Conservation (phyloP, 75 land plant genomes). For the Picea glauca region DNA sequence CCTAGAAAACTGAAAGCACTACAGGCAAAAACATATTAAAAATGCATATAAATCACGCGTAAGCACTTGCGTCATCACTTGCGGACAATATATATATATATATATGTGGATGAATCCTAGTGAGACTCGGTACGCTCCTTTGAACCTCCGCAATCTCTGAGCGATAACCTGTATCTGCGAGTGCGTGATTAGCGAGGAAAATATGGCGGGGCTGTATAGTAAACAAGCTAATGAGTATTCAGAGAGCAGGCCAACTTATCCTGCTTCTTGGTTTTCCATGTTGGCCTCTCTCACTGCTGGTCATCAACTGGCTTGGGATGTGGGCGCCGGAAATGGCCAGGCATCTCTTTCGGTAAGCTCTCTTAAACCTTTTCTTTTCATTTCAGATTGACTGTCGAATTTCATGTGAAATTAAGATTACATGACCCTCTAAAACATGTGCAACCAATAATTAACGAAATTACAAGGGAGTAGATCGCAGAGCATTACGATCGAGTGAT, state of each 20-base stretch:
- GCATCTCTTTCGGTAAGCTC: slow-evolving; percentile 29
- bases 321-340: slow-evolving; percentile 57
- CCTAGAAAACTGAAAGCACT: no score
- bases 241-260: slow-evolving; percentile 34
- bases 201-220: slow-evolving; percentile 45
- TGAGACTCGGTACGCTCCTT: not conserved
- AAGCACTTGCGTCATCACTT: not conserved
- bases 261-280: slow-evolving; percentile 24
- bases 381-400: not conserved
- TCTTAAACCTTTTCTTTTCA: not conserved
- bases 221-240: slow-evolving; percentile 42
- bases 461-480: slow-evolving; percentile 21
- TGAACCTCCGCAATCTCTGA: no score
- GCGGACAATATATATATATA: no score
- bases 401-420: no score
- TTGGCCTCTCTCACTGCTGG: slow-evolving; percentile 30
- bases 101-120: not conserved
- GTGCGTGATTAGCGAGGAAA: not conserved
- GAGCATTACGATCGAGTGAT: slow-evolving; percentile 45
- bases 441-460: no score
- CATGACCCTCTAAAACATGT: no score
- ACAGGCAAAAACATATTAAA: no score
- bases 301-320: slow-evolving; percentile 49
- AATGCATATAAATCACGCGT: not conserved
- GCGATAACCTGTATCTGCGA: not conserved